Conservation (phyloP, 805 yeast species). For the Lipomyces chichibuensis region DNA sequence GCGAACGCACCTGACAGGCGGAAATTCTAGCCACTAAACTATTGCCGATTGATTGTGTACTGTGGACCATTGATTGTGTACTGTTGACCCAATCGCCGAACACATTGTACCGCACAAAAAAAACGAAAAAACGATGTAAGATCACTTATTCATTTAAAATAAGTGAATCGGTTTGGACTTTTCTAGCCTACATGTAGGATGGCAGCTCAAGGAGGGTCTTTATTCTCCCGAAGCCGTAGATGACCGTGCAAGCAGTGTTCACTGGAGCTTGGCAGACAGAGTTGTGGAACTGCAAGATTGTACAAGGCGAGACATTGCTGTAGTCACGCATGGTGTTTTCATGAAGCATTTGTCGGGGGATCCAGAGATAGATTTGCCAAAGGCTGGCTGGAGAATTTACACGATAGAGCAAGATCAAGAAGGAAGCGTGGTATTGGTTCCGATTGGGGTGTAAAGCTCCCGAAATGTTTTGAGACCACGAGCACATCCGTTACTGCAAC, state of each 20-base stretch:
- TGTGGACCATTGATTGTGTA: conserved; percentile 12
- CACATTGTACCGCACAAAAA: too few relatives aligned
- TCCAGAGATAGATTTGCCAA: background rate
- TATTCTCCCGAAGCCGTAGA: background rate
- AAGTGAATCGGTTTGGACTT: background rate
- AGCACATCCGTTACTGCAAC: too few relatives aligned
- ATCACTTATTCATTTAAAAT: too few relatives aligned
- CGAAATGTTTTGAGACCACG: too few relatives aligned
- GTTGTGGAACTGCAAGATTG: background rate
- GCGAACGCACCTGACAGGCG: conserved; percentile 41
- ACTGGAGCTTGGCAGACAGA: background rate
- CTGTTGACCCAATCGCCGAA: too few relatives aligned
- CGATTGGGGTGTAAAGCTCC: background rate
- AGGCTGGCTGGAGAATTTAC: conserved; percentile 1
- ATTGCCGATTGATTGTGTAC: conserved; percentile 38
- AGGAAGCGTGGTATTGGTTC: background rate
- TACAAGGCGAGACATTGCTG: background rate
- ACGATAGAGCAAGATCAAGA: background rate
- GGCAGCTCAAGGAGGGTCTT: background rate
- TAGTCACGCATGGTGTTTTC: background rate
- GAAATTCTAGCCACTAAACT: conserved; percentile 46
- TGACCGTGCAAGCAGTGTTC: background rate
- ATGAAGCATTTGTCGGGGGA: background rate
- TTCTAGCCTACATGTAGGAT: background rate
- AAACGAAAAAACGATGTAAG: too few relatives aligned